A percentile compares a stretch with the other conserved stretches of the same genome.
Evolutionary conservation across 2,329 filamentous ascomycete species (phyloP).

Genomic region (Beauveria caledonica): DNA sequence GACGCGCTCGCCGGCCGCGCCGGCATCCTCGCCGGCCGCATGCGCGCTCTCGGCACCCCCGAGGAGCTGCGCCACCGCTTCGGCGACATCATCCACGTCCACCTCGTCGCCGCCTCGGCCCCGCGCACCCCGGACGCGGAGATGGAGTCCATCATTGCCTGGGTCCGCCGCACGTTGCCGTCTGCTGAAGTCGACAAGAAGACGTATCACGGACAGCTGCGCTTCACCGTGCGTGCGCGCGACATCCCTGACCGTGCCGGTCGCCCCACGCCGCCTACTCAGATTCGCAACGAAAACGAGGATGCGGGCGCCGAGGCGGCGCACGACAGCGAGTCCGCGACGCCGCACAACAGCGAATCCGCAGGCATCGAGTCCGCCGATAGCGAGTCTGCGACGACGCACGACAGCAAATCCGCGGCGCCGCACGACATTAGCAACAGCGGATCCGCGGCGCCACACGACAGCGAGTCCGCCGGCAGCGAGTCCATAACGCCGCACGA

Average conservation of each 20-base stretch:
- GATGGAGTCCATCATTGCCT: conserved; percentile 56
- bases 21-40: conserved; percentile 76
- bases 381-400: too few relatives aligned
- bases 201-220: conserved; percentile 76
- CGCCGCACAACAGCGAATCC: conserved; percentile 25
- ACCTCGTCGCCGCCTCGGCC: conserved; percentile 67
- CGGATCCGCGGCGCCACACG: conserved; percentile 34
- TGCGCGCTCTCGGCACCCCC: conserved; percentile 76
- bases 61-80: conserved; percentile 65
- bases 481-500: too few relatives aligned
- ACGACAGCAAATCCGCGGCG: conserved; percentile 32
- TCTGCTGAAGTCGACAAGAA: conserved; percentile 62
- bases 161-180: conserved; percentile 55
- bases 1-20: conserved; percentile 77
- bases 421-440: conserved; percentile 10
- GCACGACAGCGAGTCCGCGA: conserved; percentile 28
- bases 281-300: neutral
- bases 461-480: conserved; percentile 32
- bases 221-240: conserved; percentile 65
- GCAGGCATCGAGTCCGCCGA: conserved; percentile 24
- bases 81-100: conserved; percentile 72
- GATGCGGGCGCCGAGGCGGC: conserved; percentile 22
- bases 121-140: conserved; percentile 64
- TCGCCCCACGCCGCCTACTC: neutral
- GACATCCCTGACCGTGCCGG: conserved; percentile 7